phyloP scores from a whole-genome alignment of 805 yeast species.

The Saturnispora besseyi region DNA sequence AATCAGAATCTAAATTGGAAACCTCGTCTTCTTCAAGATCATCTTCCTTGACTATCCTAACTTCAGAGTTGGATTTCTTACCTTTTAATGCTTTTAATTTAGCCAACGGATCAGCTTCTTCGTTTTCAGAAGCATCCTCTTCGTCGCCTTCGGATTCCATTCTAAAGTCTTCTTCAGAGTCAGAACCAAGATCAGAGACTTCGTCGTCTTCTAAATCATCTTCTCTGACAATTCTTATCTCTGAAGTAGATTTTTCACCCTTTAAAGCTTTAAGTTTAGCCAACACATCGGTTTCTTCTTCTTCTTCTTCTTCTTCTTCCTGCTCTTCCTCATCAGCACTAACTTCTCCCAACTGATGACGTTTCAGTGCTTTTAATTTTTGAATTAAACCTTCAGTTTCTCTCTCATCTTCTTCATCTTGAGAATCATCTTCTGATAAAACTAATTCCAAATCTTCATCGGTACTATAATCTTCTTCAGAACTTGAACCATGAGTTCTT shows the following conservation, averaged over 20 bases:
- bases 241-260: slow-evolving; percentile 21
- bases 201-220: slow-evolving; percentile 20
- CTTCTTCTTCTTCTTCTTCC: slow-evolving; percentile 21
- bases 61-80: slow-evolving; percentile 11
- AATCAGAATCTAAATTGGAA: slow-evolving; percentile 15
- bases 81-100: slow-evolving; percentile 35
- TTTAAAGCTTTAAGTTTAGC: slow-evolving; percentile 18
- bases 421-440: slow-evolving; percentile 10
- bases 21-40: slow-evolving; percentile 22
- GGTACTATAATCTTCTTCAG: slow-evolving; percentile 9
- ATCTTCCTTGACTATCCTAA: slow-evolving; percentile 27
- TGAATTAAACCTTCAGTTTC: slow-evolving; percentile 9
- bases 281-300: slow-evolving; percentile 18
- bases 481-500: slow-evolving; percentile 7
- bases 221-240: slow-evolving; percentile 26
- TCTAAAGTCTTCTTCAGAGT: slow-evolving; percentile 1
- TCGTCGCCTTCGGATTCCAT: slow-evolving; percentile 15
- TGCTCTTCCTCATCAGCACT: slow-evolving; percentile 14
- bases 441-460: slow-evolving; percentile 7
- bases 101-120: slow-evolving; percentile 7
- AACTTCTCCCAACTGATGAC: slow-evolving; percentile 12
- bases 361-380: slow-evolving; percentile 12
- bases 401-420: slow-evolving; percentile 14
- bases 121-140: slow-evolving; percentile 14
- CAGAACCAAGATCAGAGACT: slow-evolving; percentile 12